Evolutionary conservation across 1,139 yeast genomes (phyloP).

Genomic region (Suhomyces bolitotheri): DNA sequence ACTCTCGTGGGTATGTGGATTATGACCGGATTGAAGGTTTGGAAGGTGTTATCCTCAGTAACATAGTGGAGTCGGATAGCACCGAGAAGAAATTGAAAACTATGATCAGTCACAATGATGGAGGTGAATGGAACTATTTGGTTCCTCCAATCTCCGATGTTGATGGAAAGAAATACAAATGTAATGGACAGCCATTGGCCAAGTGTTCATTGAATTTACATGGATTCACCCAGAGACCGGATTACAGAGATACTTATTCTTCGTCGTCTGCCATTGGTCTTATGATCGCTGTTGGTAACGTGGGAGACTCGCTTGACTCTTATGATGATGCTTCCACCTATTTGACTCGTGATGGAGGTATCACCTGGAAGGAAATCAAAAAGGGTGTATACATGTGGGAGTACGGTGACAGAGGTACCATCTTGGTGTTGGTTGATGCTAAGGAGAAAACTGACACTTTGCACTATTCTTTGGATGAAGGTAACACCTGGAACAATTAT

Average conservation of each 20-base stretch:
- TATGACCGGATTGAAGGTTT: constrained; percentile 81
- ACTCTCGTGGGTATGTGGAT: constrained; percentile 75
- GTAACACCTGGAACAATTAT: constrained; percentile 70
- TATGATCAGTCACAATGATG: constrained; percentile 85
- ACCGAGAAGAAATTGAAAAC: constrained; percentile 62
- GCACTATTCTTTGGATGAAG: constrained; percentile 75
- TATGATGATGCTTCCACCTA: constrained; percentile 64
- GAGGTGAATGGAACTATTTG: constrained; percentile 79
- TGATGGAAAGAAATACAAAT: constrained; percentile 55
- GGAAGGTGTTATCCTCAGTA: constrained; percentile 84
- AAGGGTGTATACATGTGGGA: constrained; percentile 89
- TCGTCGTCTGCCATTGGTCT: constrained; percentile 89
- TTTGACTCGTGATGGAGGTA: constrained; percentile 84
- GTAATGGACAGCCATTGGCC: constrained; percentile 51
- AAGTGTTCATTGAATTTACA: constrained; percentile 84
- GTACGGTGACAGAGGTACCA: constrained; percentile 91
- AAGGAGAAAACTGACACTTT: constrained; percentile 58
- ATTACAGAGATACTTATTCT: constrained; percentile 79
- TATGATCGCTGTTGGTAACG: constrained; percentile 86
- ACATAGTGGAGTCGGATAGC: constrained; percentile 54
- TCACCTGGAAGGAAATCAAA: constrained; percentile 77
- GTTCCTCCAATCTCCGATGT: constrained; percentile 69
- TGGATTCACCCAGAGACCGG: constrained; percentile 86
- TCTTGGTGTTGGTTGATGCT: constrained; percentile 69
- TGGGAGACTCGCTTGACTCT: constrained; percentile 62